These are phyloP conservation scores for Pontederia paniculata DNA, from an alignment of 176 grass and related monocot genomes.

Conservation along the genomic window DNA sequence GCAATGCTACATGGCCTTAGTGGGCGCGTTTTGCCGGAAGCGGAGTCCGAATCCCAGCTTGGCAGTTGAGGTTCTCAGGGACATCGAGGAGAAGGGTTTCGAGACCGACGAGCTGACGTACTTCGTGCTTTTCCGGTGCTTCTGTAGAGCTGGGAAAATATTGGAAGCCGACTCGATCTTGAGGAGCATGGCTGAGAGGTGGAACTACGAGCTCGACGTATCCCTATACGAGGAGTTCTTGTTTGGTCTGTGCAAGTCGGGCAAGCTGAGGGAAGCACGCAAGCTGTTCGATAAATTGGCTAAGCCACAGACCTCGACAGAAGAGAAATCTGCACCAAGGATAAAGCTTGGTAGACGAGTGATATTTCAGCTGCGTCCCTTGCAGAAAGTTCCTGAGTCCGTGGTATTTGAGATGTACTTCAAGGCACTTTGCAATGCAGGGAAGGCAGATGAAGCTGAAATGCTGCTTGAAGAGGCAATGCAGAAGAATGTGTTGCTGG, in stretches of 20 bases:
- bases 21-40: conserved; percentile 7
- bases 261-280: conserved; percentile 10
- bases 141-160: conserved; percentile 11
- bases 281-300: conserved; percentile 18
- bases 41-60: conserved; percentile 8
- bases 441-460: conserved; percentile 12
- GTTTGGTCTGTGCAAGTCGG: conserved; percentile 1
- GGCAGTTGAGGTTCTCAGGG: conserved; percentile 6
- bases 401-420: conserved; percentile 13
- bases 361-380: conserved; percentile 11
- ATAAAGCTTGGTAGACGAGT: conserved; percentile 5
- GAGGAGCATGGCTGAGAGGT: conserved; percentile 1
- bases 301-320: background rate
- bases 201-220: background rate
- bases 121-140: conserved; percentile 8
- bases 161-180: conserved; percentile 13
- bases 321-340: background rate
- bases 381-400: background rate
- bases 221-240: conserved; percentile 14
- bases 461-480: conserved; percentile 1
- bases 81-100: conserved; percentile 21
- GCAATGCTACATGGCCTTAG: conserved; percentile 4
- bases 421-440: conserved; percentile 3
- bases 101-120: conserved; percentile 16
- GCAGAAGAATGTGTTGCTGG: background rate